These are phyloP conservation scores for Chenopodium quinoa DNA, from an alignment of 148 eudicot genomes.

Conservation along the genomic window DNA sequence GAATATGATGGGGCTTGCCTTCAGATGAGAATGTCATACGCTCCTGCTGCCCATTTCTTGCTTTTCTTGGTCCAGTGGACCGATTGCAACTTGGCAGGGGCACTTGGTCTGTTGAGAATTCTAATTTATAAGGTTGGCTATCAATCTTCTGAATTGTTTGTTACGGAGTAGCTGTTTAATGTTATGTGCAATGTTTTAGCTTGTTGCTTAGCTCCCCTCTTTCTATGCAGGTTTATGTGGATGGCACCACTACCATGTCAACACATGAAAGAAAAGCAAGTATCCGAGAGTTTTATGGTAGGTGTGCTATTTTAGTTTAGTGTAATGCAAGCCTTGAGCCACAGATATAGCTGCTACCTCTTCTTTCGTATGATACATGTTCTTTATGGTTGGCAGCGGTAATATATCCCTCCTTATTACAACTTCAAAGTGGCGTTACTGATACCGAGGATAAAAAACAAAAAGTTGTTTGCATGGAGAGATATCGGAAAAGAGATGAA, in stretches of 20 bases:
- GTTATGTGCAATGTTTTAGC: neutral
- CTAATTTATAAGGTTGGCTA: slow-evolving; percentile 76
- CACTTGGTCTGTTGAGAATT: slow-evolving; percentile 80
- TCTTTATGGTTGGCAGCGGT: slow-evolving; percentile 50
- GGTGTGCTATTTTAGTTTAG: slow-evolving; percentile 1
- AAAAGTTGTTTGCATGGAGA: slow-evolving; percentile 78
- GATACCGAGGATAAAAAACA: slow-evolving; percentile 83
- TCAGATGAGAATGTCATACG: slow-evolving; percentile 97
- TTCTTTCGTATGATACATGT: slow-evolving; percentile 19
- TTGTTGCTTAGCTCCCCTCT: neutral
- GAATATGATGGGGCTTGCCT: slow-evolving; percentile 94
- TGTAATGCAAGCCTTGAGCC: neutral
- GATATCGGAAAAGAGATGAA: slow-evolving; percentile 78
- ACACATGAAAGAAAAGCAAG: slow-evolving; percentile 94
- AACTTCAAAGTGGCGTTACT: slow-evolving; percentile 86
- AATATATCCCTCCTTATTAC: slow-evolving; percentile 88
- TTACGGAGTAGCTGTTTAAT: neutral
- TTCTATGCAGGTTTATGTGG: slow-evolving; percentile 73
- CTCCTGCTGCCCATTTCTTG: slow-evolving; percentile 94
- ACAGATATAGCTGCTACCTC: neutral
- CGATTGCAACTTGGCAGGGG: slow-evolving; percentile 92
- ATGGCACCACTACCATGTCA: slow-evolving; percentile 99
- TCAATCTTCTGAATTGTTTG: neutral
- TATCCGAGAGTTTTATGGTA: slow-evolving; percentile 91
- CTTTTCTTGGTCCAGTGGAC: slow-evolving; percentile 98